Conservation (phyloP, 176 grass and related monocot genomes). For the Carex scoparia region DNA sequence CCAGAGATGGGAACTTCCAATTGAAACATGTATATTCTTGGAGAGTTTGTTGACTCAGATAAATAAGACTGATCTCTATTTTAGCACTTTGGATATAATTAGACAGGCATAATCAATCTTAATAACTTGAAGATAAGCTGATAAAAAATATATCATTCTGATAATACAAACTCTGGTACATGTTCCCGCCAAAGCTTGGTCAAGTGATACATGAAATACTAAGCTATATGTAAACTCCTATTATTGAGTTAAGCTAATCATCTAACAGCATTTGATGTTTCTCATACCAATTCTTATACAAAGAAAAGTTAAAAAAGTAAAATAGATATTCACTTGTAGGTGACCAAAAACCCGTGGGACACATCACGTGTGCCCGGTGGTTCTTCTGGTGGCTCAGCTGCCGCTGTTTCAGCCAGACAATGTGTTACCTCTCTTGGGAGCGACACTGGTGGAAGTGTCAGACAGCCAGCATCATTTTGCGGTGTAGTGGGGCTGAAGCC, state of each 20-base stretch:
- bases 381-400: conserved; percentile 87
- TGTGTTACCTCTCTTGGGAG: conserved; percentile 83
- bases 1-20: background rate
- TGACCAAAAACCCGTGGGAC: conserved; percentile 91
- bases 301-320: background rate
- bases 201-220: background rate
- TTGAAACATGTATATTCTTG: background rate
- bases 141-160: background rate
- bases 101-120: background rate
- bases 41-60: background rate
- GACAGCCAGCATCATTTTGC: conserved; percentile 92
- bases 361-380: conserved; percentile 72
- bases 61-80: background rate
- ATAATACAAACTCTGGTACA: background rate
- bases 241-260: background rate
- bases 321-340: conserved; percentile 36
- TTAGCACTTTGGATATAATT: background rate
- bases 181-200: background rate
- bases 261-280: background rate
- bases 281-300: background rate
- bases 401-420: conserved; percentile 80
- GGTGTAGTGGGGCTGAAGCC: conserved; percentile 90
- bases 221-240: background rate
- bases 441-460: conserved; percentile 94
- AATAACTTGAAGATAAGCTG: background rate